phyloP scores from a whole-genome alignment of 1,284 basidiomycete genomes.

The Wallemia ichthyophaga region DNA sequence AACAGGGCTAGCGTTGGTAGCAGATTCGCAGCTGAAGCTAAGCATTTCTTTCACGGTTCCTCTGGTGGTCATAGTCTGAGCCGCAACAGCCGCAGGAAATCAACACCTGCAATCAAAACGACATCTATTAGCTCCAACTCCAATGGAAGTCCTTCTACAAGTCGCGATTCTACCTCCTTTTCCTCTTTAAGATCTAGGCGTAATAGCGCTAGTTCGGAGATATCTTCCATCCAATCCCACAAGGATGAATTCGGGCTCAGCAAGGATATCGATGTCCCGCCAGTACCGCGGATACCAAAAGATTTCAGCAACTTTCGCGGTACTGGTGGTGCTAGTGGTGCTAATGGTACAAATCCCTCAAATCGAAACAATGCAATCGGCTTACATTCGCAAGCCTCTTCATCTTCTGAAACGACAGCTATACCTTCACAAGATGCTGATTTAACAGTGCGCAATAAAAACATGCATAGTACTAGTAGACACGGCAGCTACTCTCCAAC shows the following conservation, averaged over 20 bases:
- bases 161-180: neutral
- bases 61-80: neutral
- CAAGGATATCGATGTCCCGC: neutral
- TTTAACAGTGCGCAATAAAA: too few species aligned
- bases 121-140: neutral
- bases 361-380: neutral
- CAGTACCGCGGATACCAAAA: neutral
- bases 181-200: neutral
- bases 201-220: neutral
- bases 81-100: neutral
- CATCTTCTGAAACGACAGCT: neutral
- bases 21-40: neutral
- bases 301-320: neutral
- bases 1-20: neutral
- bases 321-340: too few species aligned
- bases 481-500: neutral
- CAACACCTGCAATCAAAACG: neutral
- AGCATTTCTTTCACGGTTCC: neutral
- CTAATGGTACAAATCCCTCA: too few species aligned
- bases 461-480: neutral
- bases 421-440: neutral
- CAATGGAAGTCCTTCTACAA: neutral
- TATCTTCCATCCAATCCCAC: neutral
- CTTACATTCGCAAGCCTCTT: neutral
- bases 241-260: neutral